These are phyloP conservation scores for Candida peoriensis DNA, from an alignment of 805 yeast genomes.

Conservation along the genomic window DNA sequence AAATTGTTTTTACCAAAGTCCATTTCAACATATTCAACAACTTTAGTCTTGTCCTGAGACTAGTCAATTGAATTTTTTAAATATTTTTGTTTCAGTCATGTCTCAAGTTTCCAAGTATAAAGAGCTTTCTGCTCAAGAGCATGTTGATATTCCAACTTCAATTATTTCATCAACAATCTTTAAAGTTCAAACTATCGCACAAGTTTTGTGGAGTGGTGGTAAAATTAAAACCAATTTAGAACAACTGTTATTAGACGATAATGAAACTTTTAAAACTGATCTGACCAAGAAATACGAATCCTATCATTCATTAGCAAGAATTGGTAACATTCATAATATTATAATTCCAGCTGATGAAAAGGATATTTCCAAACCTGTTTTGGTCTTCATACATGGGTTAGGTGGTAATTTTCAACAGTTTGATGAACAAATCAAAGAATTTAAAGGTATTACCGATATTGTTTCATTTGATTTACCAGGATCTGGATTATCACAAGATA, in stretches of 20 bases:
- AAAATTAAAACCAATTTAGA: constrained; percentile 14
- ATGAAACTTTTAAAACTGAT: constrained; percentile 11
- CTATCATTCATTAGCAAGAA: constrained; percentile 7
- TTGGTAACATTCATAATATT: constrained; percentile 12
- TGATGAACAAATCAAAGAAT: constrained; percentile 56
- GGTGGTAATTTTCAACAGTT: constrained; percentile 91
- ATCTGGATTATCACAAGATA: constrained; percentile 45
- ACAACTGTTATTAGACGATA: constrained; percentile 11
- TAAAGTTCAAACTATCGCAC: constrained; percentile 1
- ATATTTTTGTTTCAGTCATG: no score
- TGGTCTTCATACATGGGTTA: constrained; percentile 76
- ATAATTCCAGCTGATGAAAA: constrained; percentile 10
- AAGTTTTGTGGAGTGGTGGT: constrained; percentile 1
- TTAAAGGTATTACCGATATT: constrained; percentile 58
- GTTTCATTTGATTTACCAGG: constrained; percentile 84
- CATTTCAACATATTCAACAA: no score
- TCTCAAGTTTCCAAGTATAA: no score
- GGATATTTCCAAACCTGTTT: constrained; percentile 21
- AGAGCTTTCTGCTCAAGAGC: constrained; percentile 16
- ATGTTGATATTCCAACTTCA: neutral
- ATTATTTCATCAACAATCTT: neutral
- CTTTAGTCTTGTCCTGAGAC: no score
- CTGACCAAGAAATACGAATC: constrained; percentile 11
- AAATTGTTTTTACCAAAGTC: no score
- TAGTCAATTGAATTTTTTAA: no score